These are phyloP conservation scores for Gnomoniopsis smithogilvyi DNA, from an alignment of 2,329 filamentous ascomycete species.

Conservation along the genomic window DNA sequence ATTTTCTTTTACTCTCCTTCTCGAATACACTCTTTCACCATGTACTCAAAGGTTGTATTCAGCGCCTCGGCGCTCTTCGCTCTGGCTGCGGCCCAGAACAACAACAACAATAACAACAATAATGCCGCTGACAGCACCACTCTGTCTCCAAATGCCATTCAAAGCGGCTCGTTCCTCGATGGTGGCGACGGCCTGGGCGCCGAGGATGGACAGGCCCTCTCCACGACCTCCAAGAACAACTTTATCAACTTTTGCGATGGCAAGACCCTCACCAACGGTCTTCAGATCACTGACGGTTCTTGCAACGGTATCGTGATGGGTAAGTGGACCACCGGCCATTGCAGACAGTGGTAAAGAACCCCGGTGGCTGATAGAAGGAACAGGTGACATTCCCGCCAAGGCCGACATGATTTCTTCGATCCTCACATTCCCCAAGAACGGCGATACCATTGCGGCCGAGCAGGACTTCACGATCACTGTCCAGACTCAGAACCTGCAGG, in stretches of 20 bases:
- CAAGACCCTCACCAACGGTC: slow-evolving; percentile 56
- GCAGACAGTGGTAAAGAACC: neutral
- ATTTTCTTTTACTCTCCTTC: slow-evolving; percentile 12
- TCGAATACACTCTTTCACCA: slow-evolving; percentile 19
- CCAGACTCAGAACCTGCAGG: slow-evolving; percentile 48
- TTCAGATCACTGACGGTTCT: slow-evolving; percentile 55
- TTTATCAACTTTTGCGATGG: slow-evolving; percentile 62
- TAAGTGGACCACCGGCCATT: slow-evolving; percentile 17
- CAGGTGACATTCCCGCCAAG: slow-evolving; percentile 56
- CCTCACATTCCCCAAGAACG: slow-evolving; percentile 51
- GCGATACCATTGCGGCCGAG: slow-evolving; percentile 43
- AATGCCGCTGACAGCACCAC: slow-evolving; percentile 23
- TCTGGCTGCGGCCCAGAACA: slow-evolving; percentile 24
- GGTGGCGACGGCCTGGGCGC: slow-evolving; percentile 29
- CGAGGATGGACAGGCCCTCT: slow-evolving; percentile 11
- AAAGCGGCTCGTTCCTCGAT: slow-evolving; percentile 32
- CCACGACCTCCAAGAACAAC: slow-evolving; percentile 38
- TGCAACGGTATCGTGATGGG: slow-evolving; percentile 60
- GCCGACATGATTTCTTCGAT: slow-evolving; percentile 56
- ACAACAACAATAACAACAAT: slow-evolving; percentile 18
- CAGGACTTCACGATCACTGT: slow-evolving; percentile 51
- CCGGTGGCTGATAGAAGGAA: slow-evolving; percentile 34
- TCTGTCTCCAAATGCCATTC: slow-evolving; percentile 26
- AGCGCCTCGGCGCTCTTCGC: slow-evolving; percentile 26
- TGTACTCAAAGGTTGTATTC: slow-evolving; percentile 27